Base-by-base conservation (phyloP, 148 eudicot species). In the Vaccinium macrocarpon region DNA sequence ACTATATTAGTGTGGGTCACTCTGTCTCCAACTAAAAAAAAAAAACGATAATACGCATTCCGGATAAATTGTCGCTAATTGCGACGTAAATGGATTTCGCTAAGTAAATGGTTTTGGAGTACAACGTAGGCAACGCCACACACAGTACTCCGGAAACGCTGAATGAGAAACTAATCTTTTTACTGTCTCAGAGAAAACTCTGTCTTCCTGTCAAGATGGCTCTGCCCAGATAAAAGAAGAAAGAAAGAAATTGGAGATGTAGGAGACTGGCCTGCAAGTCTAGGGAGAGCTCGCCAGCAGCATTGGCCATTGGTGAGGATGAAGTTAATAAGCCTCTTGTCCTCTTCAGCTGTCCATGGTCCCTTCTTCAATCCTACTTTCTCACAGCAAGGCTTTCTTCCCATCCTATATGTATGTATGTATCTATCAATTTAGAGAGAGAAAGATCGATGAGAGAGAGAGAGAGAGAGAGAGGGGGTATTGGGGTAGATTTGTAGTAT, bases 201-300 rank as follows among this genome's bases (percentile, higher is more conserved):
- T 57, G 5, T 57, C 62, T 16, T 57, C 19, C 59, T 6, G 64
- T 57, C 64, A 18, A 57, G 6, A 18, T 19, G 10, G 66, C 25
- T 59, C 18, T 59, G n/a, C 2, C 64, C 27, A 61, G 68, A 61
- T 7, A 61, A 61, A 61, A 13, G 3, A 64, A 10, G 23, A 55
- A 55, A 12, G 57, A 13, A 23, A 64, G 70, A 64, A 19, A 57
- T 2, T 10, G 50, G 46, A 50, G 49, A 91, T 32, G 32, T 32
- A 32, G 32, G 32, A 32, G 35, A 32, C 35, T 32, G 35, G 35
- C 93, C 93, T 86, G 93, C 90, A 82, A 91, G 91, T 86, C 89
- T 91, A 84, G 93, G 93, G 35, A 91, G 83, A 88, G 93, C 90
- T 82, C 93, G 88, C 93, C 93, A 91, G 82, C 93, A 89, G 81